A percentile compares a stretch with the other conserved stretches of the same genome.
Conservation (phyloP, 805 yeast species). For the Lipomyces sp. region DNA sequence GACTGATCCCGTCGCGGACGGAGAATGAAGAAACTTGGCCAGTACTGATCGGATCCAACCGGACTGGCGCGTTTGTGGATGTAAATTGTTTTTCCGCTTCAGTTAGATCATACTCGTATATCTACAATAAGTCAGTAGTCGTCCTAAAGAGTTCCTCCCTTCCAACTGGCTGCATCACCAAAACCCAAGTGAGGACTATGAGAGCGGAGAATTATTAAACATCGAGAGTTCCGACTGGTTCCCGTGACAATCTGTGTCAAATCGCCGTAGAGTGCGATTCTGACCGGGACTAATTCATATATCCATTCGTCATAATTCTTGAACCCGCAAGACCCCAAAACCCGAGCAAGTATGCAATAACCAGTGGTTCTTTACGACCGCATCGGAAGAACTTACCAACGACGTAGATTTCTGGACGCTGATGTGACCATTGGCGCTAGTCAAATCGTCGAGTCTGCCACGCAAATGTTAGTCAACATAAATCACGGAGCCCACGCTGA, state of each 20-base stretch:
- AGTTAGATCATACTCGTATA: slow-evolving; percentile 12
- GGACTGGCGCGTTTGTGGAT: neutral
- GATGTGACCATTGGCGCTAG: neutral
- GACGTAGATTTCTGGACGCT: slow-evolving; percentile 8
- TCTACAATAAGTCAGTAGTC: neutral
- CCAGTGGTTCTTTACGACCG: neutral
- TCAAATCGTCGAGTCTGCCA: slow-evolving; percentile 3
- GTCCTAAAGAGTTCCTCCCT: neutral
- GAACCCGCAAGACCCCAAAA: neutral
- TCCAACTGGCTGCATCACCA: neutral
- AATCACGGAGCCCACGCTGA: neutral
- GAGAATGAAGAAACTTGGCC: neutral
- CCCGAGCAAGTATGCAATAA: neutral
- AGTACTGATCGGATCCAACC: neutral
- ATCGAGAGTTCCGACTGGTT: too few relatives aligned
- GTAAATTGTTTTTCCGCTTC: neutral
- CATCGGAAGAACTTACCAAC: slow-evolving; percentile 1
- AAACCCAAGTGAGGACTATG: too few relatives aligned
- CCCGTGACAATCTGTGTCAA: too few relatives aligned
- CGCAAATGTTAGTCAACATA: neutral
- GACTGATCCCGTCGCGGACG: neutral
- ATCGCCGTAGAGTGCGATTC: too few relatives aligned
- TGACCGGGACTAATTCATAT: too few relatives aligned
- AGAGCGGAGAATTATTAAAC: too few relatives aligned
- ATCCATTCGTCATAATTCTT: too few relatives aligned